Evolutionary conservation across 345 rosid species (phyloP).

Genomic region (Populus nigra): DNA sequence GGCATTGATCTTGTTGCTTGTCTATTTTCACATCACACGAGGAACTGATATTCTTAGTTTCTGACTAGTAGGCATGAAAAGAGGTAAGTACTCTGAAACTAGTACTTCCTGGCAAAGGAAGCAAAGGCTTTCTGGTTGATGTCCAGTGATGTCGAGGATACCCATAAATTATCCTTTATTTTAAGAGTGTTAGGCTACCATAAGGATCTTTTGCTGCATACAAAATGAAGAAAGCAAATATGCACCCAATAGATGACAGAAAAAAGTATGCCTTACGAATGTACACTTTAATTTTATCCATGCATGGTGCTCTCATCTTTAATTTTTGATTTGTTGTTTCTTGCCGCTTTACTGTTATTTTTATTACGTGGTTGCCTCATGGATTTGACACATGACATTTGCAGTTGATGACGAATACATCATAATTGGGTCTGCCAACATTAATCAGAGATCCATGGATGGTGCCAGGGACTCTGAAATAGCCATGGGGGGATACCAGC

Average conservation of each 20-base stretch:
- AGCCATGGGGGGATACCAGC: slow-evolving; percentile 97
- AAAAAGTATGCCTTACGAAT: background rate
- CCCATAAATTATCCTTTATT: background rate
- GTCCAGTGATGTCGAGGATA: background rate
- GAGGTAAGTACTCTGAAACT: background rate
- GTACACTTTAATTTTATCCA: background rate
- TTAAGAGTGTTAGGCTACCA: background rate
- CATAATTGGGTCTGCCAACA: slow-evolving; percentile 92
- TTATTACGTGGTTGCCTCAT: background rate
- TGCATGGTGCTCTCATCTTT: background rate
- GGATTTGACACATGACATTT: background rate
- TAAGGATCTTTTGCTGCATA: background rate
- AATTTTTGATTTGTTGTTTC: background rate
- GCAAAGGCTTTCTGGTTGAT: background rate
- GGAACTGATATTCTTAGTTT: background rate
- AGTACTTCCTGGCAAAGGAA: background rate
- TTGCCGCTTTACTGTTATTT: background rate
- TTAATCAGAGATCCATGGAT: slow-evolving; percentile 98
- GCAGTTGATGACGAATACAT: slow-evolving; percentile 99
- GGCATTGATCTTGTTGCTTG: background rate
- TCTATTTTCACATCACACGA: background rate
- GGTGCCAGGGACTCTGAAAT: slow-evolving; percentile 99
- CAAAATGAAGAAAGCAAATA: background rate
- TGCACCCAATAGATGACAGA: background rate
- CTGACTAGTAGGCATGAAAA: background rate